Base-by-base conservation (phyloP, 208 protist species). In the Leishmania braziliensis region DNA sequence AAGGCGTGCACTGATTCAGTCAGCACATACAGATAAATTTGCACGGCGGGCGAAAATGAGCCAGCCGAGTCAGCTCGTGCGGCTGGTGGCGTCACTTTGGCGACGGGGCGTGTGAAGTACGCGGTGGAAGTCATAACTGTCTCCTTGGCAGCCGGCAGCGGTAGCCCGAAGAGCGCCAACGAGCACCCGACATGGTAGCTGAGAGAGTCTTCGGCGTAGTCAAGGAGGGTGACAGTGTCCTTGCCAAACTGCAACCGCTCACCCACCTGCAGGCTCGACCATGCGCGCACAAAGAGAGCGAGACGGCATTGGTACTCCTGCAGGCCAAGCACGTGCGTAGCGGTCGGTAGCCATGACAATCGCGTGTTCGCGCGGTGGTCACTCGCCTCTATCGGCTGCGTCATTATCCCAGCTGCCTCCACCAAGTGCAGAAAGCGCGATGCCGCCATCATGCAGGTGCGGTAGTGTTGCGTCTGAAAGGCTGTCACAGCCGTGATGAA, bases 1-100 rank as follows among this genome's bases (percentile, higher is more conserved):
- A 95, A 80, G 3, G 90, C 89, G 81, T 97, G 93, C 18, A 95
- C 74, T 48, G 93, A 94, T 63, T 95, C 90, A 26, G 86, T 78
- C 20, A 96, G 39, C 18, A 84, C 71, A 78, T 90, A 88, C 33
- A 86, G 68, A 70, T 96, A 91, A 0, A 58, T 43, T 50, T 84
- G 80, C 43, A 79, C 10, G 26, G 48, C 2, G 18, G 16, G 50
- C 8, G 74, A 46, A 48, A 83, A 79, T 23, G n/a, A 63, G 12
- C 43, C 76, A 14, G 36, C 53, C n/a, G 72, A 23, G 33, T 48
- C 53, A 26, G 68, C 60, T 12, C 29, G 58, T 23, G 69, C 58
- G 14, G 56, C 46, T 2, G 39, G 5, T 20, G 72, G 29, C 26
- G 54, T 53, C n/a, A 43, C 29, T 6, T 16, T 18, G 9, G 78